Percentiles rank a stretch among this genome's conserved stretches.
These are phyloP conservation scores for Ochetophila trinervis DNA, from an alignment of 306 rosid species.

Conservation along the genomic window DNA sequence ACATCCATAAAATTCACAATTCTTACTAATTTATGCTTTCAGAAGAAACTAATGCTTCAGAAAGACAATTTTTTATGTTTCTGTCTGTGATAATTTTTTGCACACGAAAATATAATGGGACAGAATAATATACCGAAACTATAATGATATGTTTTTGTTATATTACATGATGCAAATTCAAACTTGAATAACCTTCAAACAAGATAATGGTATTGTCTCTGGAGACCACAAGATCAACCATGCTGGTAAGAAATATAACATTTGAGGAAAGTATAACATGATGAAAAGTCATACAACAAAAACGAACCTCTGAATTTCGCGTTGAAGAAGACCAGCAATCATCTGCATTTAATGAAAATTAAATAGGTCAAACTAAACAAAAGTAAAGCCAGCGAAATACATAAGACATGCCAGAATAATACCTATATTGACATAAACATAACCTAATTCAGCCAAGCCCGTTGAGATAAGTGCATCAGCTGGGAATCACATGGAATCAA, in stretches of 20 bases:
- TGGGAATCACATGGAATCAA: conserved; percentile 38
- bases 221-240: conserved; percentile 10
- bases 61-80: background rate
- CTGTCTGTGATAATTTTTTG: background rate
- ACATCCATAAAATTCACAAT: conserved; percentile 4
- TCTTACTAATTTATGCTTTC: background rate
- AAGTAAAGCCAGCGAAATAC: conserved; percentile 9
- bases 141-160: background rate
- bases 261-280: background rate
- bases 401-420: conserved; percentile 21
- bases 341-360: conserved; percentile 52
- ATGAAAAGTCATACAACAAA: conserved; percentile 11
- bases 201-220: conserved; percentile 8
- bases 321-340: conserved; percentile 75
- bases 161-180: conserved; percentile 4
- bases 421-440: conserved; percentile 84
- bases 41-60: background rate
- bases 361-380: conserved; percentile 14
- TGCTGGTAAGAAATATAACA: background rate
- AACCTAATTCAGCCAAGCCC: conserved; percentile 89
- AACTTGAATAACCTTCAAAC: background rate
- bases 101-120: background rate
- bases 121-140: background rate
- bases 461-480: conserved; percentile 90
- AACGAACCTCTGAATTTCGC: conserved; percentile 59